These are phyloP conservation scores for Claviceps capensis DNA, from an alignment of 2,329 filamentous ascomycete species.

Conservation along the genomic window DNA sequence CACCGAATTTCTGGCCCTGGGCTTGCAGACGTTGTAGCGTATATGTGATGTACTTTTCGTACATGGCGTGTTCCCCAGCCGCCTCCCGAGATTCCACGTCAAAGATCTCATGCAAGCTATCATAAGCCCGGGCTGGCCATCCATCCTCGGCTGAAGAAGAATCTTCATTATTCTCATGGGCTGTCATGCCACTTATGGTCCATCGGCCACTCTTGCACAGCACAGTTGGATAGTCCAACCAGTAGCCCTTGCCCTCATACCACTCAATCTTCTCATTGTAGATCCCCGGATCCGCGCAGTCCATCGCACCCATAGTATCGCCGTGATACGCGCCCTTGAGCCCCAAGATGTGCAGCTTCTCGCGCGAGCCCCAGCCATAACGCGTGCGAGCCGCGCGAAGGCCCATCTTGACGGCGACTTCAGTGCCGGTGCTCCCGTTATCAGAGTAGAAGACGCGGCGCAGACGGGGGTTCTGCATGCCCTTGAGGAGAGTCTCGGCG, in stretches of 20 bases:
- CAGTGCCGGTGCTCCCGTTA: conserved; percentile 70
- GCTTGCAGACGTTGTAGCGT: conserved; percentile 37
- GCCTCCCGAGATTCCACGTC: conserved; percentile 36
- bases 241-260: conserved; percentile 66
- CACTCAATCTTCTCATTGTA: conserved; percentile 79
- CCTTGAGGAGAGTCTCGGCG: conserved; percentile 48
- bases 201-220: conserved; percentile 53
- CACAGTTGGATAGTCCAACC: conserved; percentile 68
- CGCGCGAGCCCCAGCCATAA: conserved; percentile 48
- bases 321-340: conserved; percentile 75
- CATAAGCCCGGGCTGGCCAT: conserved; percentile 24
- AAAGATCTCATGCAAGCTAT: conserved; percentile 43
- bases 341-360: conserved; percentile 54
- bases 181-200: conserved; percentile 43
- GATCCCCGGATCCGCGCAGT: conserved; percentile 61
- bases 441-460: conserved; percentile 69
- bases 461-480: conserved; percentile 50
- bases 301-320: conserved; percentile 82
- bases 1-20: conserved; percentile 56
- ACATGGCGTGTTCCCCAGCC: conserved; percentile 33
- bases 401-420: conserved; percentile 78
- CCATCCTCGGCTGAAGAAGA: background rate
- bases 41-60: conserved; percentile 44
- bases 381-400: conserved; percentile 52
- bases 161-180: background rate